These are phyloP conservation scores for Antarctomyces pellizariae DNA, from an alignment of 495 filamentous ascomycete species.

Conservation along the genomic window DNA sequence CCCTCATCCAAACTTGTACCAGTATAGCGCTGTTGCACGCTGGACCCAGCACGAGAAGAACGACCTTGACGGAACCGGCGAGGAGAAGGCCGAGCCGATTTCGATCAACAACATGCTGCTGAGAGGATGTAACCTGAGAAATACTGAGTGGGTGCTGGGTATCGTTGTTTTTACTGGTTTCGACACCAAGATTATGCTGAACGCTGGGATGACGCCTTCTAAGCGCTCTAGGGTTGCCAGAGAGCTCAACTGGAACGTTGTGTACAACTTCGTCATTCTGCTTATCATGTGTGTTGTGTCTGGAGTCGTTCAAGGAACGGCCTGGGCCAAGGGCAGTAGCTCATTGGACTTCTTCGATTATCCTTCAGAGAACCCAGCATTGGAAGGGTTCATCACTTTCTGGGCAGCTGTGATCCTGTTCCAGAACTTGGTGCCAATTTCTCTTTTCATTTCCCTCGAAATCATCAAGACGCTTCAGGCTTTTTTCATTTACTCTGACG, in stretches of 20 bases:
- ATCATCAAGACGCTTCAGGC: slow-evolving; percentile 85
- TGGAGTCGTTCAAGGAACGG: slow-evolving; percentile 62
- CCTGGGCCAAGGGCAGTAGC: slow-evolving; percentile 50
- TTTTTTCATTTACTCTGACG: slow-evolving; percentile 92
- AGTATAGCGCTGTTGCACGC: slow-evolving; percentile 69
- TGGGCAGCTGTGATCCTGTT: slow-evolving; percentile 87
- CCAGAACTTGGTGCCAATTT: slow-evolving; percentile 97
- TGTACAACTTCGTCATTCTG: slow-evolving; percentile 87
- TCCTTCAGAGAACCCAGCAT: slow-evolving; percentile 53
- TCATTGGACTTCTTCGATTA: slow-evolving; percentile 73
- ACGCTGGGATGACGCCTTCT: slow-evolving; percentile 87
- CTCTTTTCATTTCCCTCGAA: slow-evolving; percentile 91
- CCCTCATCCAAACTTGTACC: slow-evolving; percentile 81
- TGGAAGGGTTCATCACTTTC: slow-evolving; percentile 88
- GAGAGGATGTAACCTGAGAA: slow-evolving; percentile 77
- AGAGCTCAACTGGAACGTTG: slow-evolving; percentile 91
- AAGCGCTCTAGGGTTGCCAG: slow-evolving; percentile 80
- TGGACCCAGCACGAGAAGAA: slow-evolving; percentile 57
- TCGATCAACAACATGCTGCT: slow-evolving; percentile 87
- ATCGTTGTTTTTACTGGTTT: slow-evolving; percentile 92
- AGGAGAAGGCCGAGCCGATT: slow-evolving; percentile 76
- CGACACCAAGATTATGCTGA: slow-evolving; percentile 99
- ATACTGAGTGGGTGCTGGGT: slow-evolving; percentile 91
- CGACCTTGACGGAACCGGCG: slow-evolving; percentile 30
- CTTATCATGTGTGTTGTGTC: slow-evolving; percentile 75